Evolutionary conservation across 306 rosid genomes (phyloP), one percentile per base, ranked within the genome.

Genomic region (Potentilla sterilis): DNA sequence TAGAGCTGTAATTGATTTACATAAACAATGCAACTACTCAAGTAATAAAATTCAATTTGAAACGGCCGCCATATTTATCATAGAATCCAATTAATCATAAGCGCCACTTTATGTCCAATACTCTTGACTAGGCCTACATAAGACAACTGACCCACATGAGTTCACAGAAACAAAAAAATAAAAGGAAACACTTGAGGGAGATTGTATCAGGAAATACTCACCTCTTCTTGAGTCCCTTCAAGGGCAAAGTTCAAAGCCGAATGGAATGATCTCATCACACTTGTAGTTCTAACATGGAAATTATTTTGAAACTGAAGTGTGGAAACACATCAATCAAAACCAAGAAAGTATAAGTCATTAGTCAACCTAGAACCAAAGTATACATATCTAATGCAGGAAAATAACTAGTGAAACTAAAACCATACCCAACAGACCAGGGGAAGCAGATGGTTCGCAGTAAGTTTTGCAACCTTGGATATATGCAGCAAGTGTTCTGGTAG

Each of bases 151-250:
- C 54, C 6, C n/a, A 35, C 12, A 52, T 35, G n/a, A 35, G 54
- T 13, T 72, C 37, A n/a, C 35, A 5, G 65, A 40, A 6, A 52
- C 12, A 2, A 16, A 72, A 19, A 37, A 37, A 37, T 28, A 37
- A 37, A 37, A 37, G 40, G 28, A 21, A 71, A 70, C n/a, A 21
- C 76, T 22, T 13, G 6, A 49, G 38, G 9, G 15, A 34, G 57
- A 54, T 72, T 61, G 42, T 54, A 55, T 40, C 40, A 40, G 51
- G 32, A 4, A 40, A 66, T 62, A 79, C 67, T 79, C 86, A 92
- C 98, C 98, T 92, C 98, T 81, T 94, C 98, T 51, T 85, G 77
- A 86, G 90, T 88, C 70, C 97, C 98, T 84, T 92, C 96, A 28
- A 90, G 79, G 77, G 96, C 87, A 54, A 67, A 55, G 32, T 87